phyloP scores from a whole-genome alignment of 257 asterid species.

The Capsicum baccatum region DNA sequence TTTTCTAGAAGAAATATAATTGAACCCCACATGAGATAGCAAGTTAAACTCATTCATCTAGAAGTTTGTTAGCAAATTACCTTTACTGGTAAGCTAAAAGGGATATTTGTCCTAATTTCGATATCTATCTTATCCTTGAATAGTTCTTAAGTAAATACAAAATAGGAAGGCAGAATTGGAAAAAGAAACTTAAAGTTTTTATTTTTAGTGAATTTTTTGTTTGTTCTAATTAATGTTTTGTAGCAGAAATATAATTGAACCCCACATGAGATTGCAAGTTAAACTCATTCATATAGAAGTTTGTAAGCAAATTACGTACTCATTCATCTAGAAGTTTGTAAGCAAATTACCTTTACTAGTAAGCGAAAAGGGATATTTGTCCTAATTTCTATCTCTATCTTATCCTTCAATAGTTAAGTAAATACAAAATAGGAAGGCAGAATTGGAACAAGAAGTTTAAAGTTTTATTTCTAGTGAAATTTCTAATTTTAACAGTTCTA shows the following conservation, averaged over 20 bases:
- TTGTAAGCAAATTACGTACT: background rate
- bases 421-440: background rate
- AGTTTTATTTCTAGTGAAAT: background rate
- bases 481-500: no score
- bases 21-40: background rate
- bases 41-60: background rate
- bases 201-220: no score
- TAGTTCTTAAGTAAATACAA: background rate
- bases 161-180: background rate
- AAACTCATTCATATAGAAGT: background rate
- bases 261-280: background rate
- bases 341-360: background rate
- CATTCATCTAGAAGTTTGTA: no score
- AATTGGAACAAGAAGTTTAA: background rate
- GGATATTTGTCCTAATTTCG: conserved; percentile 11
- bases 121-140: background rate
- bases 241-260: background rate
- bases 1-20: background rate
- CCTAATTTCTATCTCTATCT: background rate
- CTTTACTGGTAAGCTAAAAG: background rate
- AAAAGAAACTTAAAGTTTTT: no score
- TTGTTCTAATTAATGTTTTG: background rate
- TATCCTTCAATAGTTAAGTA: background rate
- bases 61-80: background rate
- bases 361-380: background rate